Percentiles rank a stretch among this genome's conserved stretches.
These are phyloP conservation scores for Boletus sp. DNA, from an alignment of 768 basidiomycete species.

Conservation along the genomic window DNA sequence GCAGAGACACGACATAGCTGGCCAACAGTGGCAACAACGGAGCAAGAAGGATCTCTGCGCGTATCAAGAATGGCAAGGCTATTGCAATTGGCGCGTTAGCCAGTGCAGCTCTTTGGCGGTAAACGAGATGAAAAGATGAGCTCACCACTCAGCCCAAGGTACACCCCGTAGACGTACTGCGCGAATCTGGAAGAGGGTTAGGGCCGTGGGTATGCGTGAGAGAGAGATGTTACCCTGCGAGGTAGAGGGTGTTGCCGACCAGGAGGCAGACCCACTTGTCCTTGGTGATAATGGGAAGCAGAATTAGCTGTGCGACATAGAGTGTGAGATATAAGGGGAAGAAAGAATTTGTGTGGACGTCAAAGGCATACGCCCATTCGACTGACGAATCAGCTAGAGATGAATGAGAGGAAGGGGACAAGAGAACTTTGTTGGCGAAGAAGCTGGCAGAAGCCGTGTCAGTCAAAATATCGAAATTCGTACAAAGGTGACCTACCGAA, in stretches of 20 bases:
- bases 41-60: conserved; percentile 85
- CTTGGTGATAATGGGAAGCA: conserved; percentile 77
- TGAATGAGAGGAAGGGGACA: conserved; percentile 71
- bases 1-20: conserved; percentile 78
- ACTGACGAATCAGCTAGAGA: conserved; percentile 67
- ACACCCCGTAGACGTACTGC: conserved; percentile 90
- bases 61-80: conserved; percentile 94
- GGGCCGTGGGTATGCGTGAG: neutral
- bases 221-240: conserved; percentile 65
- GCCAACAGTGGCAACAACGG: conserved; percentile 85
- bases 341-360: conserved; percentile 96
- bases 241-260: conserved; percentile 76
- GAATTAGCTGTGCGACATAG: conserved; percentile 83
- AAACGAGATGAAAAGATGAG: neutral
- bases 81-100: conserved; percentile 10
- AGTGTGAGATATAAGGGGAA: conserved; percentile 90
- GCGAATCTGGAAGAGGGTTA: conserved; percentile 52
- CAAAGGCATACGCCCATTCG: conserved; percentile 95
- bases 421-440: conserved; percentile 65
- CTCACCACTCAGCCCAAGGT: conserved; percentile 79
- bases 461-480: conserved; percentile 7
- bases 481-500: conserved; percentile 51
- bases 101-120: neutral
- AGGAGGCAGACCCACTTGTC: conserved; percentile 93
- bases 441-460: conserved; percentile 41